phyloP scores from a whole-genome alignment of 108 stramenopile species.

The Skeletonema potamos region DNA sequence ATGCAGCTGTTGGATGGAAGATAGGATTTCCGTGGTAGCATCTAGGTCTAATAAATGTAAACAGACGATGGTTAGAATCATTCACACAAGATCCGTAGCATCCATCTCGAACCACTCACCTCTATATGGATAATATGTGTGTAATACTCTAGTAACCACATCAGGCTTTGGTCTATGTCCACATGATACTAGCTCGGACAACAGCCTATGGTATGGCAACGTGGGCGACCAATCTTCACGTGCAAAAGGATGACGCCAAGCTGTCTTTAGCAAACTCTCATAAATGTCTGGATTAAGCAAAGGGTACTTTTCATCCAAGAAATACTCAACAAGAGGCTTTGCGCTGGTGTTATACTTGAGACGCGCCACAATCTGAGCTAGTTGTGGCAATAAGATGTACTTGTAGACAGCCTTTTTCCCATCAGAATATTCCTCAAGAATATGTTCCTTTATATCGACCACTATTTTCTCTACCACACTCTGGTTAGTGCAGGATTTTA shows the following conservation, averaged over 20 bases:
- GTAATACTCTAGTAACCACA: constrained; percentile 15
- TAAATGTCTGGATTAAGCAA: constrained; percentile 28
- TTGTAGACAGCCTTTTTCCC: constrained; percentile 27
- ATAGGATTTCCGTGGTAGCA: constrained; percentile 14
- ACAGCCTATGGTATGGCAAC: constrained; percentile 31
- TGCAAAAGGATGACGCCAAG: constrained; percentile 20
- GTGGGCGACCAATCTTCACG: constrained; percentile 13
- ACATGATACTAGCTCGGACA: constrained; percentile 26
- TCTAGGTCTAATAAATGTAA: constrained; percentile 10
- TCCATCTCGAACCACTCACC: not conserved
- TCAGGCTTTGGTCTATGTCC: constrained; percentile 36
- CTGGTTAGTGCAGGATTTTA: not conserved
- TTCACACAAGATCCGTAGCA: not conserved
- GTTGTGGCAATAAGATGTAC: constrained; percentile 32
- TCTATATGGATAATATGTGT: constrained; percentile 31
- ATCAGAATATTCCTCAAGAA: constrained; percentile 30
- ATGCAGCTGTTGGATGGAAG: constrained; percentile 18
- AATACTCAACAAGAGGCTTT: constrained; percentile 30
- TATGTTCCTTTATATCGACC: constrained; percentile 16
- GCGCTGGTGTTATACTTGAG: constrained; percentile 18
- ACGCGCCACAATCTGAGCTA: constrained; percentile 6
- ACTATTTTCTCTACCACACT: not conserved
- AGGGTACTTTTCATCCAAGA: constrained; percentile 29
- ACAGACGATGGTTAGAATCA: not conserved
- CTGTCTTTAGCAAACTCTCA: constrained; percentile 19